Evolutionary conservation across 495 filamentous ascomycete species (phyloP), one percentile per base, ranked within the genome.

Genomic region (Neurospora africana): DNA sequence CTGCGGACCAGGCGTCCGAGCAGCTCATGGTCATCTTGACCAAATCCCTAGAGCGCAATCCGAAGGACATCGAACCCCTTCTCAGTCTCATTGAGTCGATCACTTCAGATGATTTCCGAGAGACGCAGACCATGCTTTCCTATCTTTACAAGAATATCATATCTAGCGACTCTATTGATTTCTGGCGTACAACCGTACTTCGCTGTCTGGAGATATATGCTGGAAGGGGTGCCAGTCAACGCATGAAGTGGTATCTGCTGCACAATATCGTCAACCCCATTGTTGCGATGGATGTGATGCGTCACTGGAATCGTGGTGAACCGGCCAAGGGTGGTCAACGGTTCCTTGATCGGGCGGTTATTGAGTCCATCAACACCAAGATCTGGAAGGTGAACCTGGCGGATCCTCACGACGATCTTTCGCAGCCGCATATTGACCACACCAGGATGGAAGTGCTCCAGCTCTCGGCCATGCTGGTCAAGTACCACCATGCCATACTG

Each of bases 371-470:
- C 69, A 93, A 97, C 79, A 90, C 91, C 73, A 96, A 95, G 78
- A 89, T 99, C 73, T 98, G 95, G 95, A 94, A 91, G 77, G 91
- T 93, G 13, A 93, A 95, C 70, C 83, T 94, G 38, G 87, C 88
- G 2, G 95, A 97, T 79, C 85, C 91, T 17, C 91, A 88, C 41
- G 96, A 99, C 71, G 96, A 98, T 76, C 87, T 89, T 19, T 88
- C 88, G 19, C 93, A 95, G 75, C 89, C 92, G 19, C 93, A 94
- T 5, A 92, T 97, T 65, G 95, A 99, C 80, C 94, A 98, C 79
- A 95, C 95, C 5, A 87, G 95, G 65, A 95, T 99, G 90, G 95
- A 99, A 77, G 86, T 97, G 13, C 87, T 99, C 19, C 96, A 99
- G 77, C 86, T 98, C 72, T 97, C 95, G 0, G 94, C 96, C 1